phyloP scores from a whole-genome alignment of 2,329 filamentous ascomycete species.

The Sporothrix variecibatus region DNA sequence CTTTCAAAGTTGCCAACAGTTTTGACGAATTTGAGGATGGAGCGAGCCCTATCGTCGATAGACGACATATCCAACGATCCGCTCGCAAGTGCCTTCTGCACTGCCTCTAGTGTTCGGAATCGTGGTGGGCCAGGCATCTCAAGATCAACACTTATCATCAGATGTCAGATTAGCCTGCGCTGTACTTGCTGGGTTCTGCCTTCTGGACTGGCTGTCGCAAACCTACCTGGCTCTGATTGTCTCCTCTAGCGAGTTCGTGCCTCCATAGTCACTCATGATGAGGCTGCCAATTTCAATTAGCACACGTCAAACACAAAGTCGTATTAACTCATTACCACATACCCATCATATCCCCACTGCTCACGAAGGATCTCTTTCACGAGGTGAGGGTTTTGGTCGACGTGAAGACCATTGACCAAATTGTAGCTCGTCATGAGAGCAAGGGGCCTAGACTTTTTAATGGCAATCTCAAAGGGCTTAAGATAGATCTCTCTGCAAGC shows the following conservation, averaged over 20 bases:
- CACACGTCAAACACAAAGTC: neutral
- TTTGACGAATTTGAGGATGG: neutral
- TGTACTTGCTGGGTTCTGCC: neutral
- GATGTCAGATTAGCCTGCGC: neutral
- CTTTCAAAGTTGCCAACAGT: neutral
- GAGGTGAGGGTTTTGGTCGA: slow-evolving; percentile 7
- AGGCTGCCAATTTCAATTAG: neutral
- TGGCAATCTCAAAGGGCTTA: slow-evolving; percentile 13
- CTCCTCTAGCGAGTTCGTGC: neutral
- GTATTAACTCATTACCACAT: neutral
- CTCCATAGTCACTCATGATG: slow-evolving; percentile 15
- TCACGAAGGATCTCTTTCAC: slow-evolving; percentile 12
- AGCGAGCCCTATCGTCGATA: neutral
- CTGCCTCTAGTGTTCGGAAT: neutral
- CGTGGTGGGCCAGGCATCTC: slow-evolving; percentile 18
- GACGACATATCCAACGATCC: slow-evolving; percentile 5
- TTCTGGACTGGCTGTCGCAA: neutral
- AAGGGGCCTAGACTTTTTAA: slow-evolving; percentile 10
- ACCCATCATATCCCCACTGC: slow-evolving; percentile 19
- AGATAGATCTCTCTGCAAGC: slow-evolving; percentile 19
- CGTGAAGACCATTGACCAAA: slow-evolving; percentile 7
- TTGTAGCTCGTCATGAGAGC: slow-evolving; percentile 17
- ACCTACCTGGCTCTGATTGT: slow-evolving; percentile 4
- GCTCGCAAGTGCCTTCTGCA: neutral
- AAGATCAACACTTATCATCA: neutral